Evolutionary conservation across 2,329 filamentous ascomycete species (phyloP), one percentile per base, ranked within the genome.

Genomic region (Colletotrichum orchidophilum): DNA sequence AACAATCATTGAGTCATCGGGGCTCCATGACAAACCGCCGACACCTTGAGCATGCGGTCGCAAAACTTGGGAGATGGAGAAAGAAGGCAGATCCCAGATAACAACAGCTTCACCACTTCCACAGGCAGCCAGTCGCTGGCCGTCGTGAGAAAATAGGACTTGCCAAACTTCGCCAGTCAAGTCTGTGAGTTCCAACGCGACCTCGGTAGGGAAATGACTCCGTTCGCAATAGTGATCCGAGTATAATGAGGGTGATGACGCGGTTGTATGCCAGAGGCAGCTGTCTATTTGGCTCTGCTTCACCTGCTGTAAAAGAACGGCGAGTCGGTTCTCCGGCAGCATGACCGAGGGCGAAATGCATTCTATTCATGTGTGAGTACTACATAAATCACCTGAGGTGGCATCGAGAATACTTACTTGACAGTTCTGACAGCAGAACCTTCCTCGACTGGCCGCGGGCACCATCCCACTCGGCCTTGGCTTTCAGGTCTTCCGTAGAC

Each of bases 311-410:
- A 99, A 84, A 18, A 99, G 85, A 39, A 91, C 88, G 1, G 94
- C 94, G 54, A 99, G 86, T 7, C 96, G 92, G 80, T 96, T 94
- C 78, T 97, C 94, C 1, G 96, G 96, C 65, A 99, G 93, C 95
- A 99, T 98, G 54, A 97, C 94, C 4, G 95, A 96, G 0, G 96
- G 96, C 1, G 96, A 97, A 80, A 99, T 97, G 67, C 91, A 97
- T 85, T 88, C 93, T 96, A 75, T 63, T 53, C 18, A 58, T 35
- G 53, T 49, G 66, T 83, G 64, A 80, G 71, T 63, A 62, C 24
- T 60, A 64, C n/a, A 27, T 13, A 39, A 7, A 21, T 42, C 26
- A 50, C 18, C 53, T n/a, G 29, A 33, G 59, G n/a, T n/a, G n/a
- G 62, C 15, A 62, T 21, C 26, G 7, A 18, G 15, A 33, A 24